These are phyloP conservation scores for Fragaria nilgerrensis DNA, from an alignment of 306 rosid species.

Conservation along the genomic window DNA sequence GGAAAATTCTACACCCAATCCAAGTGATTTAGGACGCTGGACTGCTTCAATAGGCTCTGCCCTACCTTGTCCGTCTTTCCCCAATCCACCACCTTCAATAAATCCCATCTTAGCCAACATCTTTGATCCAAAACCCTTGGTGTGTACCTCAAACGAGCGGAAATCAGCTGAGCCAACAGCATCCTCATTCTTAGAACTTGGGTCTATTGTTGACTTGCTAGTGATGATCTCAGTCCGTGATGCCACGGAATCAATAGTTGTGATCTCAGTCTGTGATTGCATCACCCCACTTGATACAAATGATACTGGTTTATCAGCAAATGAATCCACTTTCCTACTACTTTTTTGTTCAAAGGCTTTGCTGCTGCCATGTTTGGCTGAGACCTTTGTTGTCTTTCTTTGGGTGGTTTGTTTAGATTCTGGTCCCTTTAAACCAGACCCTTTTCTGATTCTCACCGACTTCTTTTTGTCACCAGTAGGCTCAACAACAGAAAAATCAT, in stretches of 20 bases:
- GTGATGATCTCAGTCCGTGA: conserved; percentile 39
- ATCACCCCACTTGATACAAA: conserved; percentile 71
- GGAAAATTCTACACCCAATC: conserved; percentile 78
- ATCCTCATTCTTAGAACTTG: conserved; percentile 25
- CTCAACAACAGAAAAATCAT: conserved; percentile 58
- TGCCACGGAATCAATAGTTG: conserved; percentile 36
- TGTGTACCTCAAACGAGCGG: conserved; percentile 78
- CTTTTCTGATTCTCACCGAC: conserved; percentile 45
- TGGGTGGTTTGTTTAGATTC: conserved; percentile 31
- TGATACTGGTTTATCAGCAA: conserved; percentile 69
- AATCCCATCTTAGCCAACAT: conserved; percentile 99
- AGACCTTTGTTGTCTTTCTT: conserved; percentile 37
- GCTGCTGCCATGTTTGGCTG: conserved; percentile 39
- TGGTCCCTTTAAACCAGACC: conserved; percentile 28
- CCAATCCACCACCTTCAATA: conserved; percentile 76
- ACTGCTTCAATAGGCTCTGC: conserved; percentile 74
- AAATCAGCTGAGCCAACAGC: conserved; percentile 37
- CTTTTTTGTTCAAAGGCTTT: conserved; percentile 47
- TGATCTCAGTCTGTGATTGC: conserved; percentile 45
- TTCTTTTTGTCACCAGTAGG: conserved; percentile 31
- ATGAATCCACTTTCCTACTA: conserved; percentile 46
- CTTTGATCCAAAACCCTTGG: conserved; percentile 92
- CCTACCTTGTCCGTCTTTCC: conserved; percentile 82
- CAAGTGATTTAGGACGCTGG: conserved; percentile 88
- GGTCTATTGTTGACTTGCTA: conserved; percentile 29